Base-by-base conservation (phyloP, 2,329 filamentous ascomycete genomes). In the Helminthosporium solani region DNA sequence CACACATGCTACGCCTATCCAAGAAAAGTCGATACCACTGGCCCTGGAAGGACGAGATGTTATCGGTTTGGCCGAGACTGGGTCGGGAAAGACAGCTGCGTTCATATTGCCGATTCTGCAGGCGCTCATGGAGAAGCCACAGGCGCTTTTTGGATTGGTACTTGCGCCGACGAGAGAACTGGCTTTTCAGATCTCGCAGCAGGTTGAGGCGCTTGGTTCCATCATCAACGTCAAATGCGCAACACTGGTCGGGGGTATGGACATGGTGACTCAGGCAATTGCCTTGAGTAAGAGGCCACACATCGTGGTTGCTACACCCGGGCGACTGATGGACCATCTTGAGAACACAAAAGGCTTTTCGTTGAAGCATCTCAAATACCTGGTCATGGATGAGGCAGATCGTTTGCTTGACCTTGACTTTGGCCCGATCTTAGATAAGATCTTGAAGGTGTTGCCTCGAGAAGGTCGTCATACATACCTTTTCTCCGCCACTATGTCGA, bases 281-380 rank as follows among this genome's bases (percentile, higher is more conserved):
- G 87, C 91, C 0, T 80, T 99, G 0, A 90, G 88, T n/a, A 96
- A 96, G 78, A 92, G 92, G 60, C 94, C 94, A 7, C 94, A 99
- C 63, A 85, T 99, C 19, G 78, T 97, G 18, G 91, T 97, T 31
- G 92, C 92, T 0, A 96, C 92, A 0, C 92, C 28, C 0, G 92
- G 91, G 42, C 83, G 92, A 46, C 75, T 96, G 18, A 77, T 96
- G 3, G 94, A 97, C 62, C 94, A 99, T 60, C 75, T 97, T 7
- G 90, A 97, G 68, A 96, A 96, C 72, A 99, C 94, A 2, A 96
- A 96, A 70, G 92, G 94, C 9, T 97, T 99, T 72, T 91, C 87
- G 1, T 75, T 97, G 39, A 82, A 87, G 23, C 79, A 81, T 3
- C 76, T 96, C 30, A 91, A 91, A 64, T 96, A 92, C 64, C 77